Percentiles rank a stretch among this genome's conserved stretches.
Evolutionary conservation across 495 filamentous ascomycete genomes (phyloP).

Genomic region (Clohesyomyces aquaticus): DNA sequence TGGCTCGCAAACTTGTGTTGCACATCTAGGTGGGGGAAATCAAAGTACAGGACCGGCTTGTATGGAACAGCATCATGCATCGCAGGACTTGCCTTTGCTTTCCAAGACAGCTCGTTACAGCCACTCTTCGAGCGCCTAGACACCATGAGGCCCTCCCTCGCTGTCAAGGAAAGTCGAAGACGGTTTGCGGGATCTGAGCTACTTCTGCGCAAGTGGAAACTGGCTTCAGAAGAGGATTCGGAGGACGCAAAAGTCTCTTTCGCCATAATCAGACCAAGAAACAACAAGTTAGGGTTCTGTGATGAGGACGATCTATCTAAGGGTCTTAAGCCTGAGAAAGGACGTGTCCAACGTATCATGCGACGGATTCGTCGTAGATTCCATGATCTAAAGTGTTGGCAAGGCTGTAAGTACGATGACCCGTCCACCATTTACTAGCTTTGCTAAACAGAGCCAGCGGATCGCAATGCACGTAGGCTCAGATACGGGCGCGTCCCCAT

Average conservation of each 20-base stretch:
- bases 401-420: neutral
- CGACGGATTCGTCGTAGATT: no score
- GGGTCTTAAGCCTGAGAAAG: neutral
- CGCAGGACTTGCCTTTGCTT: neutral
- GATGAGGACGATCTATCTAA: neutral
- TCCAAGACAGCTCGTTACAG: neutral
- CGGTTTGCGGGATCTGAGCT: neutral
- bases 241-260: neutral
- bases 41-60: slow-evolving; percentile 1
- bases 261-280: neutral
- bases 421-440: neutral
- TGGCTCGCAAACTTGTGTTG: neutral
- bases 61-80: neutral
- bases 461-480: slow-evolving; percentile 3
- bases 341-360: no score
- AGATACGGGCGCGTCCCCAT: neutral
- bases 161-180: neutral
- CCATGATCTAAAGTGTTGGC: neutral
- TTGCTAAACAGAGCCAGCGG: neutral
- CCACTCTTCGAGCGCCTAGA: slow-evolving; percentile 3
- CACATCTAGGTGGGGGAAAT: neutral
- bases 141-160: neutral
- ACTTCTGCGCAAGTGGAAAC: neutral
- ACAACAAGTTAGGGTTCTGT: neutral
- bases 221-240: neutral